Evolutionary conservation across 164 flowering plant genomes (phyloP).

Genomic region (Magnolia kwangsiensis): DNA sequence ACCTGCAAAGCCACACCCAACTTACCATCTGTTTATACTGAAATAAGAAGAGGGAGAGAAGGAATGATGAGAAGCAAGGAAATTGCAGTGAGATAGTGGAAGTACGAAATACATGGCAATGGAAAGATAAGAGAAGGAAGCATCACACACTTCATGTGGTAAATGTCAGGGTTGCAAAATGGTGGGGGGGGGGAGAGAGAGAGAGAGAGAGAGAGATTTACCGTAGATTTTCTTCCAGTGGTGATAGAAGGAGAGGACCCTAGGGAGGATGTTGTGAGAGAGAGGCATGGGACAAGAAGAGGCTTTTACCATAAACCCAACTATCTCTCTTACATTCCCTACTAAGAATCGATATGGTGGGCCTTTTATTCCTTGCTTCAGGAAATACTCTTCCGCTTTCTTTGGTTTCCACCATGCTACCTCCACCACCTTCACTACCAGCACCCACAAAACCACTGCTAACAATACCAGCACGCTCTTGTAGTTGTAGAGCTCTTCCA

Average conservation of each 20-base stretch:
- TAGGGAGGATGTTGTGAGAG: slow-evolving; percentile 92
- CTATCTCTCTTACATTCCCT: slow-evolving; percentile 85
- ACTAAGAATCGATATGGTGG: slow-evolving; percentile 90
- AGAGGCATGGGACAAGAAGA: slow-evolving; percentile 79
- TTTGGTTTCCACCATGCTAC: slow-evolving; percentile 89
- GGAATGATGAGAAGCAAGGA: background rate
- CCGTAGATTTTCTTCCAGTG: slow-evolving; percentile 99
- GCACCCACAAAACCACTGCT: slow-evolving; percentile 17
- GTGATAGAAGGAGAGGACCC: slow-evolving; percentile 93
- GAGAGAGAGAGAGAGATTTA: slow-evolving; percentile 20
- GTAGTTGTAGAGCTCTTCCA: slow-evolving; percentile 3
- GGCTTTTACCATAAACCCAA: slow-evolving; percentile 65
- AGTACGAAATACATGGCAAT: background rate
- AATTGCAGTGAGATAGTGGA: background rate
- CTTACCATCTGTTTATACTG: background rate
- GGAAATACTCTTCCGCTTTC: slow-evolving; percentile 69
- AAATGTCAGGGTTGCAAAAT: slow-evolving; percentile 26
- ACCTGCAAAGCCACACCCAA: slow-evolving; percentile 40
- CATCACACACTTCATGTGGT: slow-evolving; percentile 6
- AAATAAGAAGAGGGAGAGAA: background rate
- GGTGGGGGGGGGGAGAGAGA: slow-evolving; percentile 16
- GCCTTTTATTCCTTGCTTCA: slow-evolving; percentile 89
- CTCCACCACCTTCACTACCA: slow-evolving; percentile 36
- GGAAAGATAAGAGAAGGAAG: background rate
- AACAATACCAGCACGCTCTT: slow-evolving; percentile 14